Percentiles rank a stretch among this genome's conserved stretches.
These are phyloP conservation scores for Ajuga chamaepitys DNA, from an alignment of 257 asterid genomes.

Conservation along the genomic window DNA sequence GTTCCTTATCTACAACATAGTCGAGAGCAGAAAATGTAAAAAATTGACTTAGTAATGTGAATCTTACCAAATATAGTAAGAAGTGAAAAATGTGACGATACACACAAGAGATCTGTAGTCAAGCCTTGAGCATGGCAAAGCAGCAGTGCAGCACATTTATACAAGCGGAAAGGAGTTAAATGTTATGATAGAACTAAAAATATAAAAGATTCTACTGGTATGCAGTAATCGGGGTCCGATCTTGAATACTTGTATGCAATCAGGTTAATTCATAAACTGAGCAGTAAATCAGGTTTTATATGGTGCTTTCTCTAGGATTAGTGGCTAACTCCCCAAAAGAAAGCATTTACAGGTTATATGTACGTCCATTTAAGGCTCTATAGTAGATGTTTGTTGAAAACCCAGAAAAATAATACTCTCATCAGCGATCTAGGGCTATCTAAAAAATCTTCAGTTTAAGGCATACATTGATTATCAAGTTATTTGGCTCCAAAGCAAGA, in stretches of 20 bases:
- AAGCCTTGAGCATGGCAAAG: background rate
- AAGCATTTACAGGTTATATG: background rate
- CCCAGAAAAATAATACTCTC: background rate
- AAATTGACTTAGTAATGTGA: background rate
- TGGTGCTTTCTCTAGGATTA: background rate
- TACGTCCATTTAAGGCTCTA: background rate
- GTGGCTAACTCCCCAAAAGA: background rate
- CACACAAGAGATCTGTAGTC: background rate
- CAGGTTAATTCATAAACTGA: background rate
- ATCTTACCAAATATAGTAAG: constrained; percentile 1
- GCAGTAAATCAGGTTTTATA: background rate
- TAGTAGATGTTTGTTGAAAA: background rate
- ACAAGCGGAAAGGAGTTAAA: background rate
- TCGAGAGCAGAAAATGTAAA: constrained; percentile 4
- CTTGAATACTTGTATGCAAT: background rate
- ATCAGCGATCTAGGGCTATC: background rate
- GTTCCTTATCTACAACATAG: constrained; percentile 48
- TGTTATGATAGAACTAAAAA: background rate
- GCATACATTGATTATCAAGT: background rate
- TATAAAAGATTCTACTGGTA: background rate
- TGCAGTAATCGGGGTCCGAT: background rate
- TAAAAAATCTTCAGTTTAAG: background rate
- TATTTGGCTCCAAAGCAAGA: background rate
- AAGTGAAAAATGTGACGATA: background rate
- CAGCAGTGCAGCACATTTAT: background rate